Base-by-base conservation (phyloP, 129 eudicot genomes). In the Ambrosia trifida region DNA sequence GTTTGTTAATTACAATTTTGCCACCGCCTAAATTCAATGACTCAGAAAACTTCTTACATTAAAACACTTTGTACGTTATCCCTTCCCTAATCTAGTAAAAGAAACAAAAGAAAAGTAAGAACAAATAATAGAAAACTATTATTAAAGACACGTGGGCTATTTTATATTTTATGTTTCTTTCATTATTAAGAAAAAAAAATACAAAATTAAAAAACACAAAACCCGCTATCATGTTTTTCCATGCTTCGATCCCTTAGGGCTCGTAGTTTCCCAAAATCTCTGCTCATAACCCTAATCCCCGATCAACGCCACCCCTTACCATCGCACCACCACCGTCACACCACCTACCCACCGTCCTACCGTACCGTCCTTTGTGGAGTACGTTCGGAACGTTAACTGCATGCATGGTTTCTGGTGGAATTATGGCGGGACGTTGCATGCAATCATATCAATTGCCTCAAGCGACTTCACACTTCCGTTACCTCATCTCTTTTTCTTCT, bases 391-490 rank as follows among this genome's bases (percentile, higher is more conserved):
- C 3, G 40, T 63, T 41, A 38, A 41, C 16, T 64, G 50, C 46
- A 43, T 64, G 50, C 46, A 43, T 24, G 13, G 36, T 66, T 33
- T 61, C 44, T 61, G 59, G 28, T 53, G 59, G 44, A 31, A 41
- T 43, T 46, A 19, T 46, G 58, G 72, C 20, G 57, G 57, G 17
- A 66, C 57, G 38, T 66, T 66, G 28, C 58, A 66, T 45, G 28
- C 72, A 30, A 44, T 28, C 57, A 66, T 45, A 44, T 28, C 72
- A 66, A 66, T 45, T 57, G 7, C 3, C 16, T 47, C 18, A 47
- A 47, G 12, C 28, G 68, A 63, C 68, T 63, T 63, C 36, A 36
- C 68, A 66, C 14, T 66, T 46, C 20, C 14, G 13, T 45, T 44
- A 60, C 6, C 57, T 28, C 72, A 47, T 45, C 36, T 66, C 57